Percentiles rank a stretch among this genome's conserved stretches.
These are phyloP conservation scores for Sphagnum fallax DNA, from an alignment of 228 moss, liverwort and hornwort genomes.

Conservation along the genomic window DNA sequence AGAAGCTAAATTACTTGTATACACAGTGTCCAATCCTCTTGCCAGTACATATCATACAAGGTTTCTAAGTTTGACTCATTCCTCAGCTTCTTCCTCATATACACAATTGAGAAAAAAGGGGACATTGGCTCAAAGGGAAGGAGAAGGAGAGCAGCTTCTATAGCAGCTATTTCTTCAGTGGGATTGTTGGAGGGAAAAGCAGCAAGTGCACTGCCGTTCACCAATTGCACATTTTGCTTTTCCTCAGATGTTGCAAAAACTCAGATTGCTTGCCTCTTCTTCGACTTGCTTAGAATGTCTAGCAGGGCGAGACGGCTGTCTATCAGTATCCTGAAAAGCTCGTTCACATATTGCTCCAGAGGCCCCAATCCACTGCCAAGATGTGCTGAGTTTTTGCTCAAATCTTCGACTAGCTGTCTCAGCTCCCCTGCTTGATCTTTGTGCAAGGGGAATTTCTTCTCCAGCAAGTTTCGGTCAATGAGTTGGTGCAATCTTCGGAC, in stretches of 20 bases:
- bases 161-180: not conserved
- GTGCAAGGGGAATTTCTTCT: constrained; percentile 8
- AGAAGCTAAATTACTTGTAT: no score
- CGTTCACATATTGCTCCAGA: constrained; percentile 30
- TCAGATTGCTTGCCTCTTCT: not conserved
- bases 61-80: not conserved
- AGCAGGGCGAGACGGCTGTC: constrained; percentile 32
- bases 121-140: no score
- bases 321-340: constrained; percentile 31
- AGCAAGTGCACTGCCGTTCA: not conserved
- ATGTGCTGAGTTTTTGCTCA: constrained; percentile 13
- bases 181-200: not conserved
- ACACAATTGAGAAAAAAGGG: no score
- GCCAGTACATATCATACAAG: not conserved
- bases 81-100: no score
- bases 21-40: not conserved
- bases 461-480: constrained; percentile 19
- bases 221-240: not conserved
- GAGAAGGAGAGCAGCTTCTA: no score
- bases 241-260: not conserved
- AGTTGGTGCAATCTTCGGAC: constrained; percentile 12
- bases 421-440: constrained; percentile 9
- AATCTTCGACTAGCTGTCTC: constrained; percentile 7
- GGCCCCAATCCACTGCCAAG: constrained; percentile 23
- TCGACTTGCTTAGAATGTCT: constrained; percentile 24